Evolutionary conservation across 129 eudicot species (phyloP), one percentile per base, ranked within the genome.

Genomic region (Dittrichia graveolens): DNA sequence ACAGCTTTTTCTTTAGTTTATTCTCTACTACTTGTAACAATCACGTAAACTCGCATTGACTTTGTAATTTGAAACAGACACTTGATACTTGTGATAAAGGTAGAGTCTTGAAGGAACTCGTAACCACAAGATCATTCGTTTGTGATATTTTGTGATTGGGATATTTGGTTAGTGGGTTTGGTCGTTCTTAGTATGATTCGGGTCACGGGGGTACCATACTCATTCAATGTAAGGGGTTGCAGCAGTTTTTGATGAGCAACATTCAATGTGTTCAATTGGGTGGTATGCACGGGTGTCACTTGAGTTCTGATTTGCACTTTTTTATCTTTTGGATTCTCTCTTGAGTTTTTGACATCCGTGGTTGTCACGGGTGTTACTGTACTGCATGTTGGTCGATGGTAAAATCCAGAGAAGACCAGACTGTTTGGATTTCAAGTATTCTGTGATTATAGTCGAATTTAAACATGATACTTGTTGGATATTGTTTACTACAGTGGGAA

Each of bases 351-450:
- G 38, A 65, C 15, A 40, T 16, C 47, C 10, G 47, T 60, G 16
- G 50, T 15, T 48, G 49, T 74, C 79, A 74, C 65, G 72, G 79
- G 55, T 74, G 71, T 49, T 62, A 40, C 43, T 74, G 34, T 39
- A 40, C 8, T 52, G 35, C 19, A 39, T 50, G 24, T 53, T 50
- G 43, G 37, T 52, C 0, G 38, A 74, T 24, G 55, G 64, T 60
- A 53, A 41, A 57, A 14, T 71, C 41, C 4, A 45, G 54, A 70
- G 53, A 18, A 12, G 5, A 18, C 53, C 8, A 7, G 4, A 56
- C 55, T 56, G 35, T 8, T 44, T 71, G 66, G 44, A 45, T 46
- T 15, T 72, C 35, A 38, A 45, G 4, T 57, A n/a, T 15, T 42
- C 18, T 13, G 18, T 42, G 13, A 56, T 71, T 31, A 49, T 10